Percentiles rank a stretch among this genome's conserved stretches.
These are phyloP conservation scores for Lathyrus aphaca DNA, from an alignment of 306 rosid species.

Conservation along the genomic window DNA sequence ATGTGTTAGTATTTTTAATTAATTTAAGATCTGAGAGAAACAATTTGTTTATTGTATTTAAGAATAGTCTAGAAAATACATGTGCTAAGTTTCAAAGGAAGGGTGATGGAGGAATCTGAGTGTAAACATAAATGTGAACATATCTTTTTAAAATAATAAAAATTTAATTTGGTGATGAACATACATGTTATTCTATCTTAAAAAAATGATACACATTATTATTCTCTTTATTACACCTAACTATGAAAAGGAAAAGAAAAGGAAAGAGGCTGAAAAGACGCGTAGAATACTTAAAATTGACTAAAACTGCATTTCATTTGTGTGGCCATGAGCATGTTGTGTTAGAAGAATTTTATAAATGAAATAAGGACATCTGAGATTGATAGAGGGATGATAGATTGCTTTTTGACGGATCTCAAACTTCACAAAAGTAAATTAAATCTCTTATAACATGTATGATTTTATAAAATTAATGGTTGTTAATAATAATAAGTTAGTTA, in stretches of 20 bases:
- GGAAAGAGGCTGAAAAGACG: slow-evolving; percentile 46
- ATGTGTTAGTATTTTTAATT: not conserved
- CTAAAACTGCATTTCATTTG: slow-evolving; percentile 34
- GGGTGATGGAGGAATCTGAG: slow-evolving; percentile 39
- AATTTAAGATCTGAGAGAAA: slow-evolving; percentile 31
- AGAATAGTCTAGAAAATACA: slow-evolving; percentile 43
- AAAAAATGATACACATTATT: slow-evolving; percentile 20
- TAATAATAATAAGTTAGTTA: too few relatives aligned
- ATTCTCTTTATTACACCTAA: slow-evolving; percentile 49
- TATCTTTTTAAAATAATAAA: not conserved
- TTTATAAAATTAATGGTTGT: too few relatives aligned
- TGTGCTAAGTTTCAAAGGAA: slow-evolving; percentile 54
- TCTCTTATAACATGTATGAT: too few relatives aligned
- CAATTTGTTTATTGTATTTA: not conserved
- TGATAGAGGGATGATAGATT: slow-evolving; percentile 46
- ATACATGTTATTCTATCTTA: not conserved
- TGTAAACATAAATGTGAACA: slow-evolving; percentile 23
- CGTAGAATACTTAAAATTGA: slow-evolving; percentile 45
- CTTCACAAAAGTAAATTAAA: too few relatives aligned
- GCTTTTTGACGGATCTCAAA: too few relatives aligned
- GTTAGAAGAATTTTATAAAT: slow-evolving; percentile 48
- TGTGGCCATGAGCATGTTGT: slow-evolving; percentile 46
- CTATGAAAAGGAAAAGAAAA: slow-evolving; percentile 45
- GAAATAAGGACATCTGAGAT: slow-evolving; percentile 49
- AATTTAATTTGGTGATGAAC: slow-evolving; percentile 29